A percentile compares a stretch with the other conserved stretches of the same genome.
Evolutionary conservation across 1,139 yeast species (phyloP).

Genomic region (Scheffersomyces insectosa): DNA sequence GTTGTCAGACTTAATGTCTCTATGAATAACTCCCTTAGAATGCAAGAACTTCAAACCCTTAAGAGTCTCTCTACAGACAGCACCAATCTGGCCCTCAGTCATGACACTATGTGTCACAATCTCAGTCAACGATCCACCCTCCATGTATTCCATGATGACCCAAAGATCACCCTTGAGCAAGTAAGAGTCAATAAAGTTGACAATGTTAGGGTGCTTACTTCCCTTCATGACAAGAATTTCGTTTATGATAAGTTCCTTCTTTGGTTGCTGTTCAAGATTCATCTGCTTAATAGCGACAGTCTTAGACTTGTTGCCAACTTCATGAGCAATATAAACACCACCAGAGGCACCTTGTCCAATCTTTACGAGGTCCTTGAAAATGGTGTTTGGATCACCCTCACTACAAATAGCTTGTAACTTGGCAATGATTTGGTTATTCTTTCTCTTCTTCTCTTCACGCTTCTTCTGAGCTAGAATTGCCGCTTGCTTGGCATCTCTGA

Average conservation of each 20-base stretch:
- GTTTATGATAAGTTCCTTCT: conserved; percentile 87
- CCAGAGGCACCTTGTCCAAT: conserved; percentile 99
- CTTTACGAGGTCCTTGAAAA: conserved; percentile 70
- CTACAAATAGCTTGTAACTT: conserved; percentile 78
- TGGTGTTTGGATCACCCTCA: conserved; percentile 80
- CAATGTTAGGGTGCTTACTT: conserved; percentile 85
- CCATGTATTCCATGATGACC: conserved; percentile 99
- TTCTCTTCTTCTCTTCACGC: conserved; percentile 71
- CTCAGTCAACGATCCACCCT: conserved; percentile 94
- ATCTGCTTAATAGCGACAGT: conserved; percentile 95
- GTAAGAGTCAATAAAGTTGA: conserved; percentile 86
- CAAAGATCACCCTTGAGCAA: conserved; percentile 75
- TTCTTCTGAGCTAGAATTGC: conserved; percentile 63
- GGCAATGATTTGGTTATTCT: conserved; percentile 68
- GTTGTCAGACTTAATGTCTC: conserved; percentile 95
- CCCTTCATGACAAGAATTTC: conserved; percentile 95
- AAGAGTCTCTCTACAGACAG: conserved; percentile 89
- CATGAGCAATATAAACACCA: conserved; percentile 92
- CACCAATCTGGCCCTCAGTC: conserved; percentile 98
- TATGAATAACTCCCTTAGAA: conserved; percentile 90
- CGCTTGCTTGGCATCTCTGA: conserved; percentile 57
- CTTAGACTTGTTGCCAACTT: conserved; percentile 49
- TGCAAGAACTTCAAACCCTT: conserved; percentile 86
- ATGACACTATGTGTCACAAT: conserved; percentile 93
- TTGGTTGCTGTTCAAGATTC: conserved; percentile 91